A percentile compares a stretch with the other conserved stretches of the same genome.
Conservation (phyloP, 1,139 yeast genomes). For the Yamadazyma siamensis region DNA sequence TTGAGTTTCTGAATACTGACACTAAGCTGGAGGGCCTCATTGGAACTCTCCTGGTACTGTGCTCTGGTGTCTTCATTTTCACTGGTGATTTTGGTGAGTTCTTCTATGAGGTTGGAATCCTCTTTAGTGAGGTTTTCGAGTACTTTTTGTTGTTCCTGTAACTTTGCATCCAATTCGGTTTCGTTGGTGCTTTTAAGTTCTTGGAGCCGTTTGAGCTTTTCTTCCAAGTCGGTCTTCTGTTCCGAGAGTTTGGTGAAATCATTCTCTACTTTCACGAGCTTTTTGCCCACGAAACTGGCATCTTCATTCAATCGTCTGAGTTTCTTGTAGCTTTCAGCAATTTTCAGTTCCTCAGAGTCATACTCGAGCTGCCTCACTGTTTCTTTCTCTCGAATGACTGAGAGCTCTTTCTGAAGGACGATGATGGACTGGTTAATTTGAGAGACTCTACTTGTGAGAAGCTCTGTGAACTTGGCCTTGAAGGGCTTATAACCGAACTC, state of each 20-base stretch:
- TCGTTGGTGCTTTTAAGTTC: slow-evolving; percentile 6
- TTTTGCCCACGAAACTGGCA: slow-evolving; percentile 45
- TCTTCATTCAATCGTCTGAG: slow-evolving; percentile 48
- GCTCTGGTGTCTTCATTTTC: slow-evolving; percentile 42
- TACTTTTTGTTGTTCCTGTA: slow-evolving; percentile 24
- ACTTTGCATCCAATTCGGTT: slow-evolving; percentile 8
- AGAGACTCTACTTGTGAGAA: slow-evolving; percentile 34
- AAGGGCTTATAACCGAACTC: slow-evolving; percentile 34
- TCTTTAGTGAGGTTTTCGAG: slow-evolving; percentile 29
- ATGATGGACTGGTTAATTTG: slow-evolving; percentile 28
- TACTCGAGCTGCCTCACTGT: slow-evolving; percentile 47
- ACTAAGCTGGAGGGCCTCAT: slow-evolving; percentile 54
- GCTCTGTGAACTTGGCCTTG: slow-evolving; percentile 36
- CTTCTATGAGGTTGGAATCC: slow-evolving; percentile 22
- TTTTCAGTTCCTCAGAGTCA: slow-evolving; percentile 47
- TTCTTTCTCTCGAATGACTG: slow-evolving; percentile 37
- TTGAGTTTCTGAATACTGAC: slow-evolving; percentile 26
- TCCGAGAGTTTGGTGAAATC: slow-evolving; percentile 23
- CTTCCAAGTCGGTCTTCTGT: slow-evolving; percentile 15
- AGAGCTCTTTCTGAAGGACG: slow-evolving; percentile 23
- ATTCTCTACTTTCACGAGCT: slow-evolving; percentile 39
- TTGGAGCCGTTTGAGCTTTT: slow-evolving; percentile 18
- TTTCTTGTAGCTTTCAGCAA: slow-evolving; percentile 47
- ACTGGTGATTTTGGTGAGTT: slow-evolving; percentile 22
- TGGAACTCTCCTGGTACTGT: slow-evolving; percentile 52